Conservation (phyloP, 768 basidiomycete species). For the Phanerodontia chrysosporium region DNA sequence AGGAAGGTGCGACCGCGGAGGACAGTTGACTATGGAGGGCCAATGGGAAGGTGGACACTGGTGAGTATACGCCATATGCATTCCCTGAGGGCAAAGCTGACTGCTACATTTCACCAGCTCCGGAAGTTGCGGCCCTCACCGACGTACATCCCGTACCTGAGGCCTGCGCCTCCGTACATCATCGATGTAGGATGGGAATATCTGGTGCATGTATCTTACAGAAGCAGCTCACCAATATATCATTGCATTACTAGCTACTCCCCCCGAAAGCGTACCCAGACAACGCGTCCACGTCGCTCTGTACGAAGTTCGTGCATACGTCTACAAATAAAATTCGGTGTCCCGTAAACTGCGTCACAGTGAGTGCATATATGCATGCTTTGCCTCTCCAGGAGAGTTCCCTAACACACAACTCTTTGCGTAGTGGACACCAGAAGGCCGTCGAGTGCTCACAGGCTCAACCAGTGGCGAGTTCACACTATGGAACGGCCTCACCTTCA, state of each 20-base stretch:
- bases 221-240: conserved; percentile 21
- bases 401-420: neutral
- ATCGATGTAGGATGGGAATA: conserved; percentile 63
- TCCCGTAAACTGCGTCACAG: conserved; percentile 93
- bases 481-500: conserved; percentile 99
- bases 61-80: conserved; percentile 40
- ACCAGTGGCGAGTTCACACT: conserved; percentile 97
- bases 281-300: conserved; percentile 89
- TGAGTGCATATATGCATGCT: conserved; percentile 38
- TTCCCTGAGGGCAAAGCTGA: neutral
- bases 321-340: conserved; percentile 98
- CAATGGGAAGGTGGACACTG: conserved; percentile 79
- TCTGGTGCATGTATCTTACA: conserved; percentile 14
- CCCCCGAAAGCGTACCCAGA: conserved; percentile 90
- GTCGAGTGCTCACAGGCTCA: conserved; percentile 90
- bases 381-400: neutral
- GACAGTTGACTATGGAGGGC: conserved; percentile 94
- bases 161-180: conserved; percentile 85
- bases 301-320: conserved; percentile 96
- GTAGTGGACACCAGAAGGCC: conserved; percentile 96
- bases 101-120: conserved; percentile 37
- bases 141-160: conserved; percentile 67
- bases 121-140: conserved; percentile 78
- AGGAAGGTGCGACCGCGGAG: conserved; percentile 91
- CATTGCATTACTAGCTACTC: conserved; percentile 58